Evolutionary conservation across 306 rosid genomes (phyloP).

Genomic region (Amphicarpaea edgeworthii): DNA sequence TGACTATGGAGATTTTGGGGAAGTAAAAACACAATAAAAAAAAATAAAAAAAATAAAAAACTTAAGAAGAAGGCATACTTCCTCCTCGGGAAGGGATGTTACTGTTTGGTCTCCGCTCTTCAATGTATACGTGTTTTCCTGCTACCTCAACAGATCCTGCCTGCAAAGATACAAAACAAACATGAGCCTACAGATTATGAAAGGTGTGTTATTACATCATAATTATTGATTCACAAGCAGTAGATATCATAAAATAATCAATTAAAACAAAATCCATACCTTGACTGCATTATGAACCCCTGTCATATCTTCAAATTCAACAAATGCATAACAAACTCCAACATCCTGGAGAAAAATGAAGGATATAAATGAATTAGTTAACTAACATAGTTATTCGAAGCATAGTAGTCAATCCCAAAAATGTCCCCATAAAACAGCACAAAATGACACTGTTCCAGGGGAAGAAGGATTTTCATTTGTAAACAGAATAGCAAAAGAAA

Average conservation of each 20-base stretch:
- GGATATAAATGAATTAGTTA: not conserved
- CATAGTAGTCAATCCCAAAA: not conserved
- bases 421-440: not conserved
- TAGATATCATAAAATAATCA: constrained; percentile 4
- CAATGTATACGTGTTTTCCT: constrained; percentile 78
- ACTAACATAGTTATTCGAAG: constrained; percentile 5
- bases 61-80: constrained; percentile 62
- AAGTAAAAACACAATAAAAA: not conserved
- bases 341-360: constrained; percentile 66
- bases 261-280: constrained; percentile 52
- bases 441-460: not conserved
- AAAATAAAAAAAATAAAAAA: not conserved
- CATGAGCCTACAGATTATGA: not conserved
- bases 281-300: constrained; percentile 83
- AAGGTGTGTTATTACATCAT: not conserved
- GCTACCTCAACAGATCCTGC: constrained; percentile 68
- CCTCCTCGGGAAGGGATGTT: constrained; percentile 70
- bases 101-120: constrained; percentile 86
- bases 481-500: too few relatives aligned
- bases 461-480: not conserved
- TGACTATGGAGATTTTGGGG: not conserved
- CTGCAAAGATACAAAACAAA: constrained; percentile 47
- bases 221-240: not conserved
- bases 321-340: constrained; percentile 88
- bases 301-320: constrained; percentile 74